Conservation (phyloP, 192 early-diverging fungal genomes). For the Gryganskiella cystojenkinii region DNA sequence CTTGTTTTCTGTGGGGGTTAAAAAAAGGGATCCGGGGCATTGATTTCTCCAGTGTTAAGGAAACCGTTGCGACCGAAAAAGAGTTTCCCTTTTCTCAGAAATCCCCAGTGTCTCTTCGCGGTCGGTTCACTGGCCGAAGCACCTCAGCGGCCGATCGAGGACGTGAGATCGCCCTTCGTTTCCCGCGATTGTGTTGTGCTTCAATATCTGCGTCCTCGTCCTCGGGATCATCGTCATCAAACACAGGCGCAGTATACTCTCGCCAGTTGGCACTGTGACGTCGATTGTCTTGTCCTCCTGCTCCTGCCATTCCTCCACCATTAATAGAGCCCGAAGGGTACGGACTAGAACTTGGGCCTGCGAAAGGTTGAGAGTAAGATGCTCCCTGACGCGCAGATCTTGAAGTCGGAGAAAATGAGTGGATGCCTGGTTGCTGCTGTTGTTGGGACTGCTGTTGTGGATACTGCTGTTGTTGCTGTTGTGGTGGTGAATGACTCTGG, state of each 20-base stretch:
- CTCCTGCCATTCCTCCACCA: background rate
- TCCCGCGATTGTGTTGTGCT: slow-evolving; percentile 31
- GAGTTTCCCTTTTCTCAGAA: background rate
- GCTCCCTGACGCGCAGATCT: no score
- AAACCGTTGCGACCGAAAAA: background rate
- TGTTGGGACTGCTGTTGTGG: slow-evolving; percentile 1
- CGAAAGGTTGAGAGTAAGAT: background rate
- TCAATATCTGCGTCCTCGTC: slow-evolving; percentile 34
- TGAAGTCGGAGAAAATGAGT: no score
- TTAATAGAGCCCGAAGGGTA: background rate
- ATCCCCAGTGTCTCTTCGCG: slow-evolving; percentile 33
- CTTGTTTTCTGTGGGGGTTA: no score
- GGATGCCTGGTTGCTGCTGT: background rate
- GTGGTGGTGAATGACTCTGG: no score
- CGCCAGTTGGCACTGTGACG: slow-evolving; percentile 14
- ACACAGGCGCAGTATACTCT: slow-evolving; percentile 9
- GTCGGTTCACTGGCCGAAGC: slow-evolving; percentile 20
- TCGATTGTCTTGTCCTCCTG: background rate
- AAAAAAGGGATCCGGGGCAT: background rate
- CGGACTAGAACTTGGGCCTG: background rate
- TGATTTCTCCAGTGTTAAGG: background rate
- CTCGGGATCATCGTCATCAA: slow-evolving; percentile 4
- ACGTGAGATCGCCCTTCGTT: slow-evolving; percentile 33
- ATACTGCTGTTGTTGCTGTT: background rate
- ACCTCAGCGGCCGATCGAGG: slow-evolving; percentile 36